phyloP scores from a whole-genome alignment of 148 eudicot genomes.

The Selenicereus undatus region DNA sequence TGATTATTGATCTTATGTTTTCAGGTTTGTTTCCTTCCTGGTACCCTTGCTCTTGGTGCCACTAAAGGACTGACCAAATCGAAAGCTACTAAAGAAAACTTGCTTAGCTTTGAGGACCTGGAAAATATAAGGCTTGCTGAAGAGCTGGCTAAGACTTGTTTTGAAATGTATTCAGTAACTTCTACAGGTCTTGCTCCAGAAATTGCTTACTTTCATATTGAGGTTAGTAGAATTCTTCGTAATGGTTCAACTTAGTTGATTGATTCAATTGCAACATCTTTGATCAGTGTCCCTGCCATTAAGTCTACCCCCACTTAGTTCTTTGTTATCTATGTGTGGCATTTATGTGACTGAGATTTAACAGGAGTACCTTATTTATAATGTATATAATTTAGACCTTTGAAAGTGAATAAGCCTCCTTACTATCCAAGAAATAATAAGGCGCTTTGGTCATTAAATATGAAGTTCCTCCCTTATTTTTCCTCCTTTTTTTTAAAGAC shows the following conservation, averaged over 20 bases:
- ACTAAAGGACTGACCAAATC: conserved; percentile 75
- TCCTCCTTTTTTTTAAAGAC: too few species aligned
- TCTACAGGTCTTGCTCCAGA: conserved; percentile 90
- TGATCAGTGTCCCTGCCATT: not conserved
- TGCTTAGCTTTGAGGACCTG: conserved; percentile 58
- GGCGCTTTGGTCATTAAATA: too few species aligned
- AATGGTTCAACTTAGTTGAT: not conserved
- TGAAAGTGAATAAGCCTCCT: too few species aligned
- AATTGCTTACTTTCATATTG: conserved; percentile 70
- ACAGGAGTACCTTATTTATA: too few species aligned
- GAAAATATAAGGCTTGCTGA: conserved; percentile 89
- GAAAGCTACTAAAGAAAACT: conserved; percentile 59
- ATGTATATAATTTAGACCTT: too few species aligned
- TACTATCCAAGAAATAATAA: too few species aligned
- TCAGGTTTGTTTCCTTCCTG: conserved; percentile 90
- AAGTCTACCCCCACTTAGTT: not conserved
- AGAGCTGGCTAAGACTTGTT: conserved; percentile 77
- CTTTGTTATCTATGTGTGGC: not conserved
- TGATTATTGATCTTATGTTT: not conserved
- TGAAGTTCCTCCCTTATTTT: too few species aligned
- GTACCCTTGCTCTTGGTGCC: conserved; percentile 90
- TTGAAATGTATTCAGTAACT: conserved; percentile 78
- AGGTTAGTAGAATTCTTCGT: conserved; percentile 44
- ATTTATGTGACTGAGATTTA: not conserved
- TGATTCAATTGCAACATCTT: not conserved